Evolutionary conservation across 2,329 filamentous ascomycete genomes (phyloP).

Genomic region (Emericellopsis cladophorae): DNA sequence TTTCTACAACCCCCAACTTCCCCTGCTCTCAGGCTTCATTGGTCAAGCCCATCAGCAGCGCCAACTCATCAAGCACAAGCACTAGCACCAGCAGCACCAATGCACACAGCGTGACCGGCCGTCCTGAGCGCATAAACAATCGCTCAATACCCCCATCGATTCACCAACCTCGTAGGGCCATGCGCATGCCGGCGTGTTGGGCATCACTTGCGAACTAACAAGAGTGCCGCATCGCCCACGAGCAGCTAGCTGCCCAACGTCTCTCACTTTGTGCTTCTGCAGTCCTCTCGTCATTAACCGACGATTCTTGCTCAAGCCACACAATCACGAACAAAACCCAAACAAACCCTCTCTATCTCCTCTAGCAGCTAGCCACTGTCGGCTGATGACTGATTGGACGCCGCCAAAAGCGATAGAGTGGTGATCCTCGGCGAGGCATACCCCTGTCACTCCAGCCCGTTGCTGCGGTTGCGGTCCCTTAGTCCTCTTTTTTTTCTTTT

Average conservation of each 20-base stretch:
- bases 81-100: neutral
- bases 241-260: neutral
- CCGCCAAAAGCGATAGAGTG: too few species aligned
- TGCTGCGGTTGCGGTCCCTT: constrained; percentile 1
- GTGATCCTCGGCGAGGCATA: too few species aligned
- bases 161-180: too few species aligned
- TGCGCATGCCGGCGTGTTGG: too few species aligned
- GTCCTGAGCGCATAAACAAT: neutral
- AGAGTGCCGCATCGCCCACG: too few species aligned
- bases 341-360: neutral
- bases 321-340: too few species aligned
- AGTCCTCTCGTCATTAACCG: too few species aligned
- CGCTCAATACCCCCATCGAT: constrained; percentile 3
- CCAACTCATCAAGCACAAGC: constrained; percentile 21
- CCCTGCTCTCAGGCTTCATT: constrained; percentile 13
- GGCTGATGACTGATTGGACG: neutral
- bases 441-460: neutral
- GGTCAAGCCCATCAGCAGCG: constrained; percentile 21
- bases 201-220: too few species aligned
- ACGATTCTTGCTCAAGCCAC: too few species aligned
- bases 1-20: constrained; percentile 1
- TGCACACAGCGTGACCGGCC: neutral
- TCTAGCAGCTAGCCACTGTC: neutral
- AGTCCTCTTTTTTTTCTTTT: too few species aligned
- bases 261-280: neutral